Percentiles rank a stretch among this genome's conserved stretches.
These are phyloP conservation scores for Paecilomyces niveus DNA, from an alignment of 2,329 filamentous ascomycete genomes.

Conservation along the genomic window DNA sequence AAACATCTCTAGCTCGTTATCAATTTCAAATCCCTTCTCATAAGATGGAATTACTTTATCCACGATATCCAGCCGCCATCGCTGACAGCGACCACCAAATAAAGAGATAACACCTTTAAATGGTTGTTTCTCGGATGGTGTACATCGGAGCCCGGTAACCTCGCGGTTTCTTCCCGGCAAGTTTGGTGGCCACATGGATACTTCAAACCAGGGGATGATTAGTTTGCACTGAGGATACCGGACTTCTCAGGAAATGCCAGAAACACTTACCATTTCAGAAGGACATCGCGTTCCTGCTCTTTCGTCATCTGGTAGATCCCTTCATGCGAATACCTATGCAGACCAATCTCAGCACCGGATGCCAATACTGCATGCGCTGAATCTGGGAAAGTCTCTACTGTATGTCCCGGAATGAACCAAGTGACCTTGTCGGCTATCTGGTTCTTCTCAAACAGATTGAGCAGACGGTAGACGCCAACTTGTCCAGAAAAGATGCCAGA, in stretches of 20 bases:
- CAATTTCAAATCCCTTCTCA: no score
- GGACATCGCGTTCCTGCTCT: constrained; percentile 44
- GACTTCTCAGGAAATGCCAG: not conserved
- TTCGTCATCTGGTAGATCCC: constrained; percentile 33
- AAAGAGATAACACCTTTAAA: no score
- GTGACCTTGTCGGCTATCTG: constrained; percentile 34
- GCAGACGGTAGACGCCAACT: constrained; percentile 45
- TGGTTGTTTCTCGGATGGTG: constrained; percentile 43
- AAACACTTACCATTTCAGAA: constrained; percentile 33
- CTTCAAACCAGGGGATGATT: not conserved
- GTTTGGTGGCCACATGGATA: constrained; percentile 35
- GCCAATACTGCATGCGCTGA: constrained; percentile 26
- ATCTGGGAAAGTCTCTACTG: constrained; percentile 44
- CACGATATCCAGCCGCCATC: no score
- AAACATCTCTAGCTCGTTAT: no score
- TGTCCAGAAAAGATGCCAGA: constrained; percentile 45
- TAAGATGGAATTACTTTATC: no score
- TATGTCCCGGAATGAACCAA: constrained; percentile 47
- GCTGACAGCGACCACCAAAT: no score
- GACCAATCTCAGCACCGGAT: constrained; percentile 26
- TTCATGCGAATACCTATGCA: constrained; percentile 39
- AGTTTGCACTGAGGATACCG: no score
- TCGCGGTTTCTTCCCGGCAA: constrained; percentile 40
- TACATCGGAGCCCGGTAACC: constrained; percentile 49
- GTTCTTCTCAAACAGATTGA: constrained; percentile 42